A percentile compares a stretch with the other conserved stretches of the same genome.
Evolutionary conservation across 371 early-diverging fungal species (phyloP).

Genomic region (Rhizomucor miehei): DNA sequence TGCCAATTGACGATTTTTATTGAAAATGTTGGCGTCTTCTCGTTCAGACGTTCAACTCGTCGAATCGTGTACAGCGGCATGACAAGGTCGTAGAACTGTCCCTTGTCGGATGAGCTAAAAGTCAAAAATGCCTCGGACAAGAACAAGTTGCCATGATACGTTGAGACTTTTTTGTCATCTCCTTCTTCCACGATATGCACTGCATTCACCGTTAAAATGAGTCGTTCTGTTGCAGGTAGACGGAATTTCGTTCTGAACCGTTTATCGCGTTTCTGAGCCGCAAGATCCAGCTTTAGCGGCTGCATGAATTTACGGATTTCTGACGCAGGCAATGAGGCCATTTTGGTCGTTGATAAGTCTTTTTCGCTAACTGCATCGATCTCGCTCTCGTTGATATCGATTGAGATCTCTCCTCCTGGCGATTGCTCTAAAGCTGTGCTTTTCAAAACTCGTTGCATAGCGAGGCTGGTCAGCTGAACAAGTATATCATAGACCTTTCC

Average conservation of each 20-base stretch:
- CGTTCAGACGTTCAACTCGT: constrained; percentile 77
- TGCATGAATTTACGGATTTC: constrained; percentile 45
- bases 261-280: constrained; percentile 77
- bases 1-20: constrained; percentile 67
- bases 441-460: constrained; percentile 87
- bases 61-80: constrained; percentile 89
- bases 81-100: constrained; percentile 58
- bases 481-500: constrained; percentile 78
- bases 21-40: constrained; percentile 33
- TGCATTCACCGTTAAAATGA: constrained; percentile 55
- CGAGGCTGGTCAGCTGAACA: constrained; percentile 83
- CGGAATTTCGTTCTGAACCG: constrained; percentile 74
- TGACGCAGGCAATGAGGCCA: constrained; percentile 17
- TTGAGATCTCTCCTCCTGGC: constrained; percentile 53
- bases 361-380: constrained; percentile 30
- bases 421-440: constrained; percentile 72
- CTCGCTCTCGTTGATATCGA: constrained; percentile 34
- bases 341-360: constrained; percentile 12
- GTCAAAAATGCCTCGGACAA: constrained; percentile 85
- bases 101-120: constrained; percentile 64
- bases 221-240: constrained; percentile 64
- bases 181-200: constrained; percentile 35
- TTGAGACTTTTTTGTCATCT: constrained; percentile 7
- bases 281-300: constrained; percentile 53
- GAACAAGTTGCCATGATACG: constrained; percentile 62